Percentiles rank a stretch among this genome's conserved stretches.
Evolutionary conservation across 2,329 filamentous ascomycete genomes (phyloP).

Genomic region (Sarocladium strictum): DNA sequence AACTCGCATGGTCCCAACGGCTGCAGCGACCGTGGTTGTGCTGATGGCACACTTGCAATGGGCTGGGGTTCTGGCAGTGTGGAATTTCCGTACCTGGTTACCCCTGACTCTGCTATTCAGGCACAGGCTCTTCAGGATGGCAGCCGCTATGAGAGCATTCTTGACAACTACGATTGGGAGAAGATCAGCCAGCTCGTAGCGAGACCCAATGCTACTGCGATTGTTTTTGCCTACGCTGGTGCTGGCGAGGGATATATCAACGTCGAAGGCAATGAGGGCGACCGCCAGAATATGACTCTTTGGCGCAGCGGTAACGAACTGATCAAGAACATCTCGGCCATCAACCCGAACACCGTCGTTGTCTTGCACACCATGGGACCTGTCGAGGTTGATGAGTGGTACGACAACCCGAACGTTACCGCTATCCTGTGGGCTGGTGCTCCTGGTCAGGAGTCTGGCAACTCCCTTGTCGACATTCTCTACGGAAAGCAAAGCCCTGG

Average conservation of each 20-base stretch:
- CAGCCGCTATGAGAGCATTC: slow-evolving; percentile 57
- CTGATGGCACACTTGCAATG: slow-evolving; percentile 62
- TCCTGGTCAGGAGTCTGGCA: slow-evolving; percentile 79
- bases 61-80: slow-evolving; percentile 73
- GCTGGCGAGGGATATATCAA: slow-evolving; percentile 82
- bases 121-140: slow-evolving; percentile 55
- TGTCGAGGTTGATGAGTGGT: slow-evolving; percentile 70
- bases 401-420: slow-evolving; percentile 70
- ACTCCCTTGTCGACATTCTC: slow-evolving; percentile 73
- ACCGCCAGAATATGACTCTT: slow-evolving; percentile 86
- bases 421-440: slow-evolving; percentile 79
- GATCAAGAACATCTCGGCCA: slow-evolving; percentile 70
- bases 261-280: slow-evolving; percentile 77
- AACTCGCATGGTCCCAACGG: slow-evolving; percentile 73
- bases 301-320: slow-evolving; percentile 79
- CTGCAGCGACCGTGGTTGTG: slow-evolving; percentile 61
- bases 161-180: slow-evolving; percentile 57
- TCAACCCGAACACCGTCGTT: slow-evolving; percentile 85
- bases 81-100: slow-evolving; percentile 70
- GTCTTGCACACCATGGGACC: slow-evolving; percentile 83
- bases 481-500: slow-evolving; percentile 77
- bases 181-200: slow-evolving; percentile 55
- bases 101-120: slow-evolving; percentile 65
- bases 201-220: slow-evolving; percentile 60
- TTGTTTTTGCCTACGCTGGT: slow-evolving; percentile 88